Evolutionary conservation across 2,329 filamentous ascomycete genomes (phyloP).

Genomic region (Colletotrichum chlorophyti): DNA sequence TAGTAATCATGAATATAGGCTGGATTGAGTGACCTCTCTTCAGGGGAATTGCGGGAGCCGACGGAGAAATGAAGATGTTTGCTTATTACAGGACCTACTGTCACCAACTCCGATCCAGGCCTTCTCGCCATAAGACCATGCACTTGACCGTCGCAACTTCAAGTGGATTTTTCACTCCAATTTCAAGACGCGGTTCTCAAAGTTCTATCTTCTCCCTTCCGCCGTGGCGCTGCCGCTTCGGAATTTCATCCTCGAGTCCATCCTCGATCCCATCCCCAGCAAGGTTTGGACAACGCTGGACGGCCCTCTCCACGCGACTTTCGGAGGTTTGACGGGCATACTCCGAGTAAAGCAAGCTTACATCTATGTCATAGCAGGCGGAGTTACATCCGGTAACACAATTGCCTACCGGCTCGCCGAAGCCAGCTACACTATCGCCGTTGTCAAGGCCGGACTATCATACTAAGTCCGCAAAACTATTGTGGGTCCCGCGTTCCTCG

Average conservation of each 20-base stretch:
- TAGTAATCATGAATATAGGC: too few species aligned
- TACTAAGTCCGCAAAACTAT: constrained; percentile 37
- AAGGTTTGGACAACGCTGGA: constrained; percentile 4
- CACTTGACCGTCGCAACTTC: neutral
- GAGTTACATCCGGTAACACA: constrained; percentile 44
- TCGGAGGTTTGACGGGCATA: neutral
- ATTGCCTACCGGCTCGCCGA: constrained; percentile 40
- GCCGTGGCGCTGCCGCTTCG: neutral
- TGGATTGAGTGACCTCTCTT: too few species aligned
- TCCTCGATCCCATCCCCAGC: neutral
- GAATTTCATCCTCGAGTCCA: neutral
- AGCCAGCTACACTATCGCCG: constrained; percentile 39
- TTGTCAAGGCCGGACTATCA: constrained; percentile 45
- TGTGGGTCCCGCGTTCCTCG: neutral
- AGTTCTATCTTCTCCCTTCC: neutral
- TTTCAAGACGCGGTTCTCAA: neutral
- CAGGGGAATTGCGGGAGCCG: too few species aligned
- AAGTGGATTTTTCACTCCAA: too few species aligned
- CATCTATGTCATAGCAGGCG: constrained; percentile 39
- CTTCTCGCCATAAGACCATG: neutral
- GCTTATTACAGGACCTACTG: too few species aligned
- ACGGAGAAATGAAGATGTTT: too few species aligned
- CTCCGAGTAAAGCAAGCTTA: neutral
- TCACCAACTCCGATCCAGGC: too few species aligned
- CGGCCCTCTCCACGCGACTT: neutral